Evolutionary conservation across 2,329 filamentous ascomycete genomes (phyloP).

Genomic region (Basipetospora chlamydospora): DNA sequence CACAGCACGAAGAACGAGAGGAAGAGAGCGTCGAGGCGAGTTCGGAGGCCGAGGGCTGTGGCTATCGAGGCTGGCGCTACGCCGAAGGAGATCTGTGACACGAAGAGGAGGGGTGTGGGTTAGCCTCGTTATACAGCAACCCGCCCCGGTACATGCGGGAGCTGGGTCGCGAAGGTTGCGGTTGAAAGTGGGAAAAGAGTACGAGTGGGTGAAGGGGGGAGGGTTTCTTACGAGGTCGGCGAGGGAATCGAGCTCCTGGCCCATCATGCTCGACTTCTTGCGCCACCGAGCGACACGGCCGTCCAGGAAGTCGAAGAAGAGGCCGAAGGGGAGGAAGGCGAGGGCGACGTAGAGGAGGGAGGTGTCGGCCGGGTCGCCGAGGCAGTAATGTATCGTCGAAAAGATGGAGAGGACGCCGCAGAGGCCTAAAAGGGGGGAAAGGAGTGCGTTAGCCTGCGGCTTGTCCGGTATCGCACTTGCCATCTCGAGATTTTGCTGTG

Average conservation of each 20-base stretch:
- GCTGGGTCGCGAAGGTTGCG: too few species aligned
- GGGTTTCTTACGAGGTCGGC: conserved; percentile 67
- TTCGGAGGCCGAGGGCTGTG: conserved; percentile 80
- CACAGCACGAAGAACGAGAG: conserved; percentile 87
- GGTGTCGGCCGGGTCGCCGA: conserved; percentile 51
- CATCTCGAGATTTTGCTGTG: too few species aligned
- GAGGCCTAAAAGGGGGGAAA: conserved; percentile 39
- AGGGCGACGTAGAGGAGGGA: conserved; percentile 70
- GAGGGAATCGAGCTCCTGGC: conserved; percentile 89
- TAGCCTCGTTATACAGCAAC: too few species aligned
- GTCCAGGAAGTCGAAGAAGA: conserved; percentile 98
- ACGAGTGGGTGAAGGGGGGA: too few species aligned
- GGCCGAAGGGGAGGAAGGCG: conserved; percentile 73
- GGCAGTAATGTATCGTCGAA: conserved; percentile 84
- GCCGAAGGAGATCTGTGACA: conserved; percentile 78
- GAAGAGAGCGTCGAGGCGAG: conserved; percentile 62
- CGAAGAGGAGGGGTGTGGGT: too few species aligned
- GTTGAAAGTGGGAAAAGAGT: too few species aligned
- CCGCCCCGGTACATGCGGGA: too few species aligned
- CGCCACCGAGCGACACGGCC: conserved; percentile 93
- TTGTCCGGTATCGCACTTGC: too few species aligned
- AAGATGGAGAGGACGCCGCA: conserved; percentile 93
- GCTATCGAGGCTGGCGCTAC: conserved; percentile 77
- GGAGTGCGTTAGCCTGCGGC: too few species aligned
- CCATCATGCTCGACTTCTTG: conserved; percentile 94